Conservation (phyloP, 2,329 filamentous ascomycete species). For the Emergomyces pasteurianus region DNA sequence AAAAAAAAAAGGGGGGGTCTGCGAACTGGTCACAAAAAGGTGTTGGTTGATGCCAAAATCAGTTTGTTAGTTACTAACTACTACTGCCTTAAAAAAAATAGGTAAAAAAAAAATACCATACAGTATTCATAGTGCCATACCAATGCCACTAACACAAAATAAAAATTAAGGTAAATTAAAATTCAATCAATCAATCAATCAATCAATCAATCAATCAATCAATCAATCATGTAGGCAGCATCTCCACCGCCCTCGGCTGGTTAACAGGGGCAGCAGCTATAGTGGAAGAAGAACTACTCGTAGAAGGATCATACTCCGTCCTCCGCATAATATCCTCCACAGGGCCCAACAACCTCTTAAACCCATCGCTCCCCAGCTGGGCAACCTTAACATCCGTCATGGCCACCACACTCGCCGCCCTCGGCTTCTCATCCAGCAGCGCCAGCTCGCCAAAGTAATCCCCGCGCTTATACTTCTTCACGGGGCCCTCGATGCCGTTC, state of each 20-base stretch:
- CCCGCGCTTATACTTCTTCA: conserved; percentile 77
- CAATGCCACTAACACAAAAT: too few relatives aligned
- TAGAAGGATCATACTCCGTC: conserved; percentile 27
- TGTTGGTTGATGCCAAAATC: too few relatives aligned
- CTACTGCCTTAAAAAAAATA: too few relatives aligned
- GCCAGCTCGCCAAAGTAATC: conserved; percentile 97
- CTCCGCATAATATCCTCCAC: conserved; percentile 92
- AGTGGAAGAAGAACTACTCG: not conserved
- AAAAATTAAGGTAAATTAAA: not conserved
- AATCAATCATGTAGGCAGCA: too few relatives aligned
- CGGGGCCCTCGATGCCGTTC: conserved; percentile 53
- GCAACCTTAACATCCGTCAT: conserved; percentile 86
- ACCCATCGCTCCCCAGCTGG: conserved; percentile 82
- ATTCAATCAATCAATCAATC: too few relatives aligned
- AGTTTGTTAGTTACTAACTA: too few relatives aligned
- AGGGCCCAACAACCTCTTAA: conserved; percentile 82
- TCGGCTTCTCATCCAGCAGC: conserved; percentile 81
- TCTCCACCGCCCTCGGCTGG: not conserved
- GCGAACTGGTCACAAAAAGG: too few relatives aligned
- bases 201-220: too few relatives aligned
- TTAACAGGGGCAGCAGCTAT: not conserved
- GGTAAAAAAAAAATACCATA: too few relatives aligned
- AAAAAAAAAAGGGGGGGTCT: too few relatives aligned
- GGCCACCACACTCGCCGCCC: conserved; percentile 78
- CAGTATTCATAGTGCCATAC: too few relatives aligned